phyloP scores from a whole-genome alignment of 2,329 filamentous ascomycete species.

The Fonsecaea pugnacius region DNA sequence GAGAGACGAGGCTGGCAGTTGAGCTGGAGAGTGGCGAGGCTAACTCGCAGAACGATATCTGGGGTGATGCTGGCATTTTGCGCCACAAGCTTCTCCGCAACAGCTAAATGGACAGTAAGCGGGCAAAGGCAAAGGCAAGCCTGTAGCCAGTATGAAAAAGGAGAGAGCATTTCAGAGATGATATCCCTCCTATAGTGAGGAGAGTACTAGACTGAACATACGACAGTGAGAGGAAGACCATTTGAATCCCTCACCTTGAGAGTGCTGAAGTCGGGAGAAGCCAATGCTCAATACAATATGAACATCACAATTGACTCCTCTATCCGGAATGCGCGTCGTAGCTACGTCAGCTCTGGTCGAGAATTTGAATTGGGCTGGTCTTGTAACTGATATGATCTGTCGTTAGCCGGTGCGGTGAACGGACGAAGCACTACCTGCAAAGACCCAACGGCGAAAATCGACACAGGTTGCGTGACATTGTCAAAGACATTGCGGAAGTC shows the following conservation, averaged over 20 bases:
- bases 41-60: slow-evolving; percentile 54
- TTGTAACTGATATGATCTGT: slow-evolving; percentile 8
- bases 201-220: background rate
- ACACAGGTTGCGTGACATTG: background rate
- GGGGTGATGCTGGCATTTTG: slow-evolving; percentile 41
- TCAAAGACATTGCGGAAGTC: slow-evolving; percentile 20
- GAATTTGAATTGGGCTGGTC: background rate
- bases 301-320: background rate
- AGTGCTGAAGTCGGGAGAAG: background rate
- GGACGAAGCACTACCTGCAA: background rate
- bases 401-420: background rate
- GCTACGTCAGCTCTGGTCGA: background rate
- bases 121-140: background rate
- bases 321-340: background rate
- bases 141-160: slow-evolving; percentile 4
- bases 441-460: background rate
- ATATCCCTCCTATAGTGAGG: too few species aligned
- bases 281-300: background rate
- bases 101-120: background rate
- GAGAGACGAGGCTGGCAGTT: slow-evolving; percentile 55
- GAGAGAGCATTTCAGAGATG: background rate
- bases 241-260: background rate
- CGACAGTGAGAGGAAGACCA: background rate
- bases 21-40: slow-evolving; percentile 47
- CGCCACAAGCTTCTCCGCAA: slow-evolving; percentile 22